A percentile compares a stretch with the other conserved stretches of the same genome.
phyloP scores from a whole-genome alignment of 2,329 filamentous ascomycete species.

The Monosporascus sp. region DNA sequence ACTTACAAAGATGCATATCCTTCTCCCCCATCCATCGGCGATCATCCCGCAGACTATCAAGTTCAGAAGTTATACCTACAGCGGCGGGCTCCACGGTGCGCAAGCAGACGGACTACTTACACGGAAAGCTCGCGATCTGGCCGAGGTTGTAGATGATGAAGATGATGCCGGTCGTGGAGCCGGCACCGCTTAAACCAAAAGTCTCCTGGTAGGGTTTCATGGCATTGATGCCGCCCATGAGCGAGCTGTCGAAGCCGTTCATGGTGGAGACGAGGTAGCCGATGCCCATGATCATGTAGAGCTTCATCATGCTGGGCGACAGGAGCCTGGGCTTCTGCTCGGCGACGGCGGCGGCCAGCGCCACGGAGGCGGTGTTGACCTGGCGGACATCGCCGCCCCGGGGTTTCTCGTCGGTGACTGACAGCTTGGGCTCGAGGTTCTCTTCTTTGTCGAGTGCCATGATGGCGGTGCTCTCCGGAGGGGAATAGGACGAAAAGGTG shows the following conservation, averaged over 20 bases:
- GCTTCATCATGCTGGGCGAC: slow-evolving; percentile 29
- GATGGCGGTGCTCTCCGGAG: neutral
- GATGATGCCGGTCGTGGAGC: slow-evolving; percentile 41
- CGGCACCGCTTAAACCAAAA: slow-evolving; percentile 42
- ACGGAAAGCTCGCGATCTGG: slow-evolving; percentile 46
- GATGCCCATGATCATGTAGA: slow-evolving; percentile 34
- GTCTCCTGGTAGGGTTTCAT: slow-evolving; percentile 46
- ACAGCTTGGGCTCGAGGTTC: slow-evolving; percentile 14
- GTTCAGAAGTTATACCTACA: neutral
- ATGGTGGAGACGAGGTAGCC: slow-evolving; percentile 43
- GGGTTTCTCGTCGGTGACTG: slow-evolving; percentile 18
- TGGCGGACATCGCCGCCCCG: slow-evolving; percentile 22
- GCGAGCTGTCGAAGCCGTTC: slow-evolving; percentile 55
- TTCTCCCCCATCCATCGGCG: slow-evolving; percentile 48
- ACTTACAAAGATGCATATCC: slow-evolving; percentile 46
- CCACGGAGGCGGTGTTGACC: slow-evolving; percentile 32
- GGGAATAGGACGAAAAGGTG: no score
- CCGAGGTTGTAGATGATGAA: slow-evolving; percentile 47
- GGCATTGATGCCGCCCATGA: slow-evolving; percentile 48
- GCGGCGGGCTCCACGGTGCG: no score
- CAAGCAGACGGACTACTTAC: slow-evolving; percentile 7
- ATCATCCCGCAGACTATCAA: slow-evolving; percentile 39
- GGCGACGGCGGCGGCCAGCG: slow-evolving; percentile 28
- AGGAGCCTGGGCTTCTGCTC: slow-evolving; percentile 30
- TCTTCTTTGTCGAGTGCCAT: neutral